These are phyloP conservation scores for Cenchrus fungigraminus DNA, from an alignment of 176 grass and related monocot genomes.

Conservation along the genomic window DNA sequence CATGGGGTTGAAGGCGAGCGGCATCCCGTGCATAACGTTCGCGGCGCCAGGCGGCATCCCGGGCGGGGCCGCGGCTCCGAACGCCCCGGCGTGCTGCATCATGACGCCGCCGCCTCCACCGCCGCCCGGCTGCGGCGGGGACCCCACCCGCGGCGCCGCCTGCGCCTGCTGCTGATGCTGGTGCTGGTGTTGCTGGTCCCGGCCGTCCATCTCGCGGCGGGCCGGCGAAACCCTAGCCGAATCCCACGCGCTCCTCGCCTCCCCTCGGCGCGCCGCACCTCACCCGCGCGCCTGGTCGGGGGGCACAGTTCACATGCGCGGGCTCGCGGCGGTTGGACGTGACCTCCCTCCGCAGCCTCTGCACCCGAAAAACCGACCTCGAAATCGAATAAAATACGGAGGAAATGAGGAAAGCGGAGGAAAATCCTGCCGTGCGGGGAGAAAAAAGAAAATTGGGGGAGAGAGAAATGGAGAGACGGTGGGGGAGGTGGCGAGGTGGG, in stretches of 20 bases:
- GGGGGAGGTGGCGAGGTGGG: constrained; percentile 16
- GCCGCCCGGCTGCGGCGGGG: constrained; percentile 14
- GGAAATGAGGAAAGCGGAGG: constrained; percentile 44
- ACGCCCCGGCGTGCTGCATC: constrained; percentile 47
- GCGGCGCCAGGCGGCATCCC: constrained; percentile 40
- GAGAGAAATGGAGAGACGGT: background rate
- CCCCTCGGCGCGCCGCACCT: background rate
- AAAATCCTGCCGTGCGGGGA: background rate
- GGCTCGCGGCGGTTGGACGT: constrained; percentile 45
- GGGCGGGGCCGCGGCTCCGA: constrained; percentile 5
- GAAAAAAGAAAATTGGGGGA: background rate
- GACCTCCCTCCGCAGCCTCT: background rate
- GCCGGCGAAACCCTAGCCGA: constrained; percentile 53
- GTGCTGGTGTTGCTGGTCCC: constrained; percentile 33
- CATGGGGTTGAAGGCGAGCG: constrained; percentile 57
- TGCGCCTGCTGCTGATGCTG: constrained; percentile 15
- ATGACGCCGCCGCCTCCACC: constrained; percentile 39
- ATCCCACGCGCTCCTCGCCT: background rate
- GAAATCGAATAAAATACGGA: constrained; percentile 58
- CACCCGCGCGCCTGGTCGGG: constrained; percentile 18
- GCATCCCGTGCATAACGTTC: constrained; percentile 54
- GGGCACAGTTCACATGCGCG: constrained; percentile 35
- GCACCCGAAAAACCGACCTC: constrained; percentile 36
- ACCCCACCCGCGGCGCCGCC: constrained; percentile 24
- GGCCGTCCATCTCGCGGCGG: constrained; percentile 44